Evolutionary conservation across 768 basidiomycete genomes (phyloP).

Genomic region (Panaeolus cyanescens): DNA sequence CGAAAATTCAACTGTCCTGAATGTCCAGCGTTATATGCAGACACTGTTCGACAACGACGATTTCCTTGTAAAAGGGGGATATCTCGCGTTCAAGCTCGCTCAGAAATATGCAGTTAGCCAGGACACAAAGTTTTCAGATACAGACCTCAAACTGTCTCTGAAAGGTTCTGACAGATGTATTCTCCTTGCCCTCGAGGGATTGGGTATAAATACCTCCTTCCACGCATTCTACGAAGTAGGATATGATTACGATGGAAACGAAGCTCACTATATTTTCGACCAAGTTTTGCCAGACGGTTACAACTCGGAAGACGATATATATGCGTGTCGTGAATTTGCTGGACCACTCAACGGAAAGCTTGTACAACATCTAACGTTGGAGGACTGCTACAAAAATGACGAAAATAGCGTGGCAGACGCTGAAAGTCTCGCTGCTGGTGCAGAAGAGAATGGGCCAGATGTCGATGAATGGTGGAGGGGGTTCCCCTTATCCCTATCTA

Average conservation of each 20-base stretch:
- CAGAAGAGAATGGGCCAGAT: conserved; percentile 7
- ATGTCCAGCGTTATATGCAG: conserved; percentile 5
- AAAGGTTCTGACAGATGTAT: not conserved
- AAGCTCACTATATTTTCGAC: not conserved
- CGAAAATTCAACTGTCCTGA: not conserved
- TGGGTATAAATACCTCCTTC: not conserved
- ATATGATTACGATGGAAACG: not conserved
- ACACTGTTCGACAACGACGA: conserved; percentile 29
- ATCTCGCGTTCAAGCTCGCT: conserved; percentile 39
- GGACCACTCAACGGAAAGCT: not conserved
- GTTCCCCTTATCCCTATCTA: not conserved
- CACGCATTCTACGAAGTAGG: not conserved
- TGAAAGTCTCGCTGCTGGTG: too few species aligned
- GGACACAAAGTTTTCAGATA: not conserved
- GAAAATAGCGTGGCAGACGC: too few species aligned
- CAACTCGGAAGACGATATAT: not conserved
- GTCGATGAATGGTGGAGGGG: conserved; percentile 8
- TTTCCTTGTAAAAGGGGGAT: conserved; percentile 41
- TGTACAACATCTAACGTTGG: not conserved
- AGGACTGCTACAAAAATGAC: not conserved
- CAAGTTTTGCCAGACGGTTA: not conserved
- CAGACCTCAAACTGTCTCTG: not conserved
- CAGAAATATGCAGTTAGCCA: conserved; percentile 36
- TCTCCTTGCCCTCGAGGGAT: not conserved
- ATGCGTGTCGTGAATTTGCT: not conserved